A percentile compares a stretch with the other conserved stretches of the same genome.
Conservation (phyloP, 2,329 filamentous ascomycete species). For the Fusarium beomiforme region DNA sequence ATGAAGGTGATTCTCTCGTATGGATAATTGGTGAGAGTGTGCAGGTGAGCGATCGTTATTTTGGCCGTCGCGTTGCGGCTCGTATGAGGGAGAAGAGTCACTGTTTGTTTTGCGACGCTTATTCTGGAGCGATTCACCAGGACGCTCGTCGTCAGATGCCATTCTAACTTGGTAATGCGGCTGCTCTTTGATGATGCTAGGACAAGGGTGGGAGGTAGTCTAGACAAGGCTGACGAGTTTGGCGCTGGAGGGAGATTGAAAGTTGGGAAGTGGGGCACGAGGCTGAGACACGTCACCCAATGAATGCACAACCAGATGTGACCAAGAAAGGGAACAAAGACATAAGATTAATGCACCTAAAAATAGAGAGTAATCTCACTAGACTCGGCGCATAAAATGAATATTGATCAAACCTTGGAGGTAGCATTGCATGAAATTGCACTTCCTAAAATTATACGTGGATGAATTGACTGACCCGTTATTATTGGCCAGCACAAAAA, state of each 20-base stretch:
- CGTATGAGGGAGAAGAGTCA: constrained; percentile 43
- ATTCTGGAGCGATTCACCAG: constrained; percentile 39
- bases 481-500: constrained; percentile 28
- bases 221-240: constrained; percentile 34
- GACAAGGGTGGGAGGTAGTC: constrained; percentile 22
- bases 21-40: constrained; percentile 26
- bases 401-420: neutral
- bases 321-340: neutral
- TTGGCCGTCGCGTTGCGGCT: constrained; percentile 34
- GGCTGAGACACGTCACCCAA: constrained; percentile 26
- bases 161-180: constrained; percentile 32
- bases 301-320: constrained; percentile 9
- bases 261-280: constrained; percentile 23
- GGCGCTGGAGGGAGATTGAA: constrained; percentile 1
- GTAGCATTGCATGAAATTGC: constrained; percentile 20
- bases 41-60: constrained; percentile 15
- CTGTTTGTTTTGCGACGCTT: constrained; percentile 50
- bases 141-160: constrained; percentile 43
- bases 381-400: constrained; percentile 4
- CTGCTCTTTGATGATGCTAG: constrained; percentile 18
- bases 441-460: neutral
- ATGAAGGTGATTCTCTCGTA: constrained; percentile 30
- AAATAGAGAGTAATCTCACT: constrained; percentile 18
- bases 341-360: constrained; percentile 13
- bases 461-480: neutral